A percentile compares a stretch with the other conserved stretches of the same genome.
phyloP scores from a whole-genome alignment of 208 protist genomes.

The Trichomonas gallinae region DNA sequence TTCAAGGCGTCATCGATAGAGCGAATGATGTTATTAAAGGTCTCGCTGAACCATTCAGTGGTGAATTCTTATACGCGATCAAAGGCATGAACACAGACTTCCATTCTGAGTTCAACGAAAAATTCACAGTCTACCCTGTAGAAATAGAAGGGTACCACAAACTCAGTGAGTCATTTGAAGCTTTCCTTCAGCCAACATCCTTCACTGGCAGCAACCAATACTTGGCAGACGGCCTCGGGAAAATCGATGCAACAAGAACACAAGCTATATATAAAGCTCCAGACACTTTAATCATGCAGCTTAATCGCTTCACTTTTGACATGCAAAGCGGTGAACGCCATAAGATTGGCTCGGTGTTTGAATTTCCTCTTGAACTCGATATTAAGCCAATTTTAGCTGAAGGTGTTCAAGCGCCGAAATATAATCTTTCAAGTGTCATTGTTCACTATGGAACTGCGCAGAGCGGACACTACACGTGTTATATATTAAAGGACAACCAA shows the following conservation, averaged over 20 bases:
- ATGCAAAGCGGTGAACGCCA: background rate
- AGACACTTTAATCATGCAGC: background rate
- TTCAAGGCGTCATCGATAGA: background rate
- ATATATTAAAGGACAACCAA: background rate
- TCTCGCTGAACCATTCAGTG: background rate
- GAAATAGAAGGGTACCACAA: background rate
- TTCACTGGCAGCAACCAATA: background rate
- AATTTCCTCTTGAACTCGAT: background rate
- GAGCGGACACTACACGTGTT: background rate
- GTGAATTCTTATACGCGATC: background rate
- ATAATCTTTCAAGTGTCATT: background rate
- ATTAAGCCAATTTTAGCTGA: background rate
- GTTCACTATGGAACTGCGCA: background rate
- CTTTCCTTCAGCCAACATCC: background rate
- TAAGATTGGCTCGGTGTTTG: background rate
- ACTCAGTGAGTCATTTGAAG: background rate
- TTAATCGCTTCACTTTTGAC: background rate
- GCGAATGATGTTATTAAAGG: background rate
- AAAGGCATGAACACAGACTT: background rate
- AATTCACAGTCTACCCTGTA: background rate
- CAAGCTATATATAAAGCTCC: background rate
- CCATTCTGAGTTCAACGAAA: background rate
- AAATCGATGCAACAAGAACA: background rate
- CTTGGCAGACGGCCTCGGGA: background rate
- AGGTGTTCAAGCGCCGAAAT: background rate